phyloP scores from a whole-genome alignment of 208 protist genomes.

The Trypanosoma boissoni region DNA sequence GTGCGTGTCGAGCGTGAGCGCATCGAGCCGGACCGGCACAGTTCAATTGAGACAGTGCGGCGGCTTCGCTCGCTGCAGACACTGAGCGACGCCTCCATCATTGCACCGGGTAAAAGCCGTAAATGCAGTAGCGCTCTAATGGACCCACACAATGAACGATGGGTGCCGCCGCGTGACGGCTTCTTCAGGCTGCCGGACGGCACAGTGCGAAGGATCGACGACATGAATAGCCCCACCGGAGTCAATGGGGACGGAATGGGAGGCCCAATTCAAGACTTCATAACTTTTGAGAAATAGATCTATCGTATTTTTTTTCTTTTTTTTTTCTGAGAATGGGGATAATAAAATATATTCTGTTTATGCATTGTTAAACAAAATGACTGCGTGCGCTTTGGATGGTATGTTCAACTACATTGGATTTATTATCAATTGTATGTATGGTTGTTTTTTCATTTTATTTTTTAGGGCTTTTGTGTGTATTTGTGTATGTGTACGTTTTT shows the following conservation, averaged over 20 bases:
- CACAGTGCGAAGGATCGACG: background rate
- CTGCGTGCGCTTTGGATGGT: too few relatives aligned
- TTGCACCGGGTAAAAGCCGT: background rate
- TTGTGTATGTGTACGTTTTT: background rate
- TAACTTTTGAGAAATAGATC: too few relatives aligned
- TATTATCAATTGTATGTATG: background rate
- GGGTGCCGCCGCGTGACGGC: slow-evolving; percentile 15
- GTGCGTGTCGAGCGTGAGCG: slow-evolving; percentile 10
- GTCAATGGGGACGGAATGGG: background rate
- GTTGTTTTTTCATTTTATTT: background rate
- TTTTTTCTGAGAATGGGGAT: too few relatives aligned
- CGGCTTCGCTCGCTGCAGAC: slow-evolving; percentile 21
- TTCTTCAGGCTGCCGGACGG: slow-evolving; percentile 28
- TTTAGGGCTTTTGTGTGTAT: background rate
- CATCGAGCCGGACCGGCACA: slow-evolving; percentile 4
- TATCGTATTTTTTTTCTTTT: too few relatives aligned
- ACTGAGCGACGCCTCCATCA: slow-evolving; percentile 1
- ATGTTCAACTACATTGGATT: background rate
- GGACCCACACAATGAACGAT: slow-evolving; percentile 19
- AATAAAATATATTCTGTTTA: too few relatives aligned
- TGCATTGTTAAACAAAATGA: too few relatives aligned
- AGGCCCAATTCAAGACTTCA: too few relatives aligned
- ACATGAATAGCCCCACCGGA: background rate
- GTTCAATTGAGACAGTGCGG: slow-evolving; percentile 27
- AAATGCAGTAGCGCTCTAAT: slow-evolving; percentile 15